phyloP scores from a whole-genome alignment of 805 yeast genomes.

The Maudiozyma barnettii region DNA sequence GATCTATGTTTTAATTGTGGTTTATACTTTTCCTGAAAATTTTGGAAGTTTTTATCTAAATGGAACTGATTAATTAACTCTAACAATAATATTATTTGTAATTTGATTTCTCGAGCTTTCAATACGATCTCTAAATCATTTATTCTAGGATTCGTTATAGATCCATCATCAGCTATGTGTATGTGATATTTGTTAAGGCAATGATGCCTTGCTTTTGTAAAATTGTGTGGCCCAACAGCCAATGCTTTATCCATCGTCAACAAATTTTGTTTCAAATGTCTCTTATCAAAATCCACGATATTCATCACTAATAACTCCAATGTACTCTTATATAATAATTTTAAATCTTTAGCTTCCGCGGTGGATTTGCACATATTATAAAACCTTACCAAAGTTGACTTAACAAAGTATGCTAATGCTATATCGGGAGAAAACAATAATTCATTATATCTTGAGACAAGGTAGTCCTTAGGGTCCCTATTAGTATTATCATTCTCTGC shows the following conservation, averaged over 20 bases:
- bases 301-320: constrained; percentile 29
- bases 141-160: constrained; percentile 13
- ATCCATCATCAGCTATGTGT: background rate
- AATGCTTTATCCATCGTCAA: background rate
- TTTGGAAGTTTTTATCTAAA: constrained; percentile 28
- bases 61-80: constrained; percentile 35
- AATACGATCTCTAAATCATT: constrained; percentile 31
- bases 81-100: constrained; percentile 41
- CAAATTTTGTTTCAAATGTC: constrained; percentile 25
- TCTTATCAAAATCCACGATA: constrained; percentile 33
- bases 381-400: constrained; percentile 42
- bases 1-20: constrained; percentile 21
- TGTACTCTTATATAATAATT: constrained; percentile 12
- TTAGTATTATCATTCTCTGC: background rate
- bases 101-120: constrained; percentile 47
- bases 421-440: constrained; percentile 29
- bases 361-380: constrained; percentile 32
- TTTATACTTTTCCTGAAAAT: constrained; percentile 24
- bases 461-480: constrained; percentile 17
- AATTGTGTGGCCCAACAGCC: background rate
- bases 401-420: constrained; percentile 35
- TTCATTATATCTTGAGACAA: constrained; percentile 30
- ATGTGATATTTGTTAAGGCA: constrained; percentile 9
- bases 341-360: constrained; percentile 8
- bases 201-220: constrained; percentile 5